phyloP scores from a whole-genome alignment of 2,329 filamentous ascomycete species.

The Penicillium olsonii region DNA sequence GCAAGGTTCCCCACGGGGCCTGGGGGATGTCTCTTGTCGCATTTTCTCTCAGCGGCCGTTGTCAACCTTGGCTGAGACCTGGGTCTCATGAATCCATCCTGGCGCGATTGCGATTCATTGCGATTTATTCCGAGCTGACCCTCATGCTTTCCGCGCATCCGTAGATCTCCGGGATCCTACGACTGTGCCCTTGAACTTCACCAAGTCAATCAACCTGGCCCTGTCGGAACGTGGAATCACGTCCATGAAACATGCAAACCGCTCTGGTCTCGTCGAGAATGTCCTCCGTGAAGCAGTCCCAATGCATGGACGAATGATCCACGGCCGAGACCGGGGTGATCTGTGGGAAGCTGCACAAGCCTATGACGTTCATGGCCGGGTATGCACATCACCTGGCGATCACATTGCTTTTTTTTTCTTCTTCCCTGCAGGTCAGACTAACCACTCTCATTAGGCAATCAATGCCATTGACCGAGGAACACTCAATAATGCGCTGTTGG shows the following conservation, averaged over 20 bases:
- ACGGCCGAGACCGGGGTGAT: conserved; percentile 67
- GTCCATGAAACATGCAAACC: conserved; percentile 72
- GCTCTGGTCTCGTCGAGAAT: conserved; percentile 67
- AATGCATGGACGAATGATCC: conserved; percentile 97
- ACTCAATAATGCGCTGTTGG: conserved; percentile 80
- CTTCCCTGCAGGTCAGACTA: conserved; percentile 8
- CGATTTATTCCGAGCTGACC: conserved; percentile 16
- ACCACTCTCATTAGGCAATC: conserved; percentile 62
- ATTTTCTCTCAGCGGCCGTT: not conserved
- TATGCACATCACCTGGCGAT: conserved; percentile 45
- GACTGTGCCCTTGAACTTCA: conserved; percentile 88
- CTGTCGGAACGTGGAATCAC: conserved; percentile 92
- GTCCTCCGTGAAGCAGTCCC: conserved; percentile 80
- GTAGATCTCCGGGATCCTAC: conserved; percentile 82
- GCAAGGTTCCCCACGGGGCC: conserved; percentile 6
- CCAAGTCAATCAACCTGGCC: conserved; percentile 97
- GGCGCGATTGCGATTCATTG: conserved; percentile 7
- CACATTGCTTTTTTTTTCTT: conserved; percentile 8
- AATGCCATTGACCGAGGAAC: conserved; percentile 81
- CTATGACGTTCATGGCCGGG: conserved; percentile 86
- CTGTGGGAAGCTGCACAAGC: conserved; percentile 78
- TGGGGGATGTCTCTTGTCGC: not conserved
- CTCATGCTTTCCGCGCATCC: conserved; percentile 17
- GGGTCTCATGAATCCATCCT: not conserved
- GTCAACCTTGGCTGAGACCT: not conserved